Base-by-base conservation (phyloP, 169 alveolate species). In the Nephromyces sp. region DNA sequence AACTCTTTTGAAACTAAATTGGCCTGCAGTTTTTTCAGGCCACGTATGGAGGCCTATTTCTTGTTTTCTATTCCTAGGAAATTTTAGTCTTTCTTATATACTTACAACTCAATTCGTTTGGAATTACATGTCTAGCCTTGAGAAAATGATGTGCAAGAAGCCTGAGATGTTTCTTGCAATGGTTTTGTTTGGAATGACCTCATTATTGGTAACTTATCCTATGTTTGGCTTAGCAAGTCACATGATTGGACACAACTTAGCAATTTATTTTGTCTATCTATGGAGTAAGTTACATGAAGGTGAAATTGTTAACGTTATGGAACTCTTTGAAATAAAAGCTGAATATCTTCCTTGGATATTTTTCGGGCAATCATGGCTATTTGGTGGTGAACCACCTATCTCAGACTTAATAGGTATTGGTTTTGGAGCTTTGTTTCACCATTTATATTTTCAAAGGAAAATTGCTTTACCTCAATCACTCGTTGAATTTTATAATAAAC, bases 331-430 rank as follows among this genome's bases (percentile, higher is more conserved):
- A 8, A 15, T 65, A 53, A 43, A 32, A 32, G 62, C 71, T 53
- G 71, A 65, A 53, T 65, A 65, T 32, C 71, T 65, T 28, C 71
- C 71, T 2, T 65, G 71, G 71, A 5, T 65, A 27, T 65, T 65
- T 53, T 8, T 65, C 6, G 52, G 5, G 15, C 71, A 65, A 32
- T 3, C 71, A 5, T 65, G 71, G 71, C 62, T 65, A 32, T 32
- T 65, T 8, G 71, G 27, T 28, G 71, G 71, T 3, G 43, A 65
- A 6, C 5, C 72, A 3, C 71, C 71, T 5, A 25, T 32, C 66
- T 28, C 27, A 5, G 71, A 65, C 2, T 53, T 65, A 15, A n/a
- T 43, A 43, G 57, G 57, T 15, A 43, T 43, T n/a, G 57, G 57
- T 15, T 43, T 43, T 43, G 57, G 57, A 15, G n/a, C n/a, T 43